Evolutionary conservation across 495 filamentous ascomycete genomes (phyloP).

Genomic region (Neurospora sp.): DNA sequence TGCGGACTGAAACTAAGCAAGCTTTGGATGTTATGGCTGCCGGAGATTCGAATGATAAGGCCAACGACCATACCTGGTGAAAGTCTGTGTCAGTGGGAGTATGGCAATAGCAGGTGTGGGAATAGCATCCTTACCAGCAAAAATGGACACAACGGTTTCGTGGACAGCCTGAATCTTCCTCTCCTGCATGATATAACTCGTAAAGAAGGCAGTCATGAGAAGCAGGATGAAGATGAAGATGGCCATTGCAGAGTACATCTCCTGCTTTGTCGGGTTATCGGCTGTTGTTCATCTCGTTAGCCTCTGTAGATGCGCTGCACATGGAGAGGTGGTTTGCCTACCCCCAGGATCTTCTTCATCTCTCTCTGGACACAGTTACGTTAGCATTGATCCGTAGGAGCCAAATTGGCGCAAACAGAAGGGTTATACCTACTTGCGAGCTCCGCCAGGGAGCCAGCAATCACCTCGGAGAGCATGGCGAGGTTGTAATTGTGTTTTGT

Average conservation of each 20-base stretch:
- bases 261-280: conserved; percentile 52
- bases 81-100: conserved; percentile 4
- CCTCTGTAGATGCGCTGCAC: background rate
- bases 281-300: conserved; percentile 25
- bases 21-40: conserved; percentile 70
- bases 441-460: conserved; percentile 30
- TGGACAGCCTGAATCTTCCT: conserved; percentile 94
- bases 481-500: background rate
- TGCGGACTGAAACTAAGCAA: conserved; percentile 95
- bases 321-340: conserved; percentile 14
- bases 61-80: conserved; percentile 85
- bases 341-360: conserved; percentile 43
- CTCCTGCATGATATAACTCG: conserved; percentile 91
- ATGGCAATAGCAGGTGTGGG: background rate
- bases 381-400: conserved; percentile 11
- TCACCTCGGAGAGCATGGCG: conserved; percentile 22
- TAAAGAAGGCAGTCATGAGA: conserved; percentile 88
- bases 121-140: conserved; percentile 59
- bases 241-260: conserved; percentile 91
- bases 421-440: conserved; percentile 28
- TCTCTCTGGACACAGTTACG: conserved; percentile 28
- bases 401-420: background rate
- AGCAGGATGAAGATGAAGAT: conserved; percentile 92
- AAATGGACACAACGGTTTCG: conserved; percentile 96
- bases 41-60: conserved; percentile 71